Base-by-base conservation (phyloP, 768 basidiomycete species). In the Russula vinacea region DNA sequence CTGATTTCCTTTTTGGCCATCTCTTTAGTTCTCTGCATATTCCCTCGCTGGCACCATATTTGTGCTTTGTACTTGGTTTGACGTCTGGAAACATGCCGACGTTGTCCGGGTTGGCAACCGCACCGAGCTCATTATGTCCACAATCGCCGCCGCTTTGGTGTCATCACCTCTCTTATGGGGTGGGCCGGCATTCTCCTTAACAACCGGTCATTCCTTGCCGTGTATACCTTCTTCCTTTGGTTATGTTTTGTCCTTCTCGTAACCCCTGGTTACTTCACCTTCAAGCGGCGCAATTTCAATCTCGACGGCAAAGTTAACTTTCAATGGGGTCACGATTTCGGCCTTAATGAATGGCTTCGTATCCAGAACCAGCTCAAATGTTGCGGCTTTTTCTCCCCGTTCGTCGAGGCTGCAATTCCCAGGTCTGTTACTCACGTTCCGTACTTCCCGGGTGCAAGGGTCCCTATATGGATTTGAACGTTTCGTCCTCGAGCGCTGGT, bases 181-280 rank as follows among this genome's bases (percentile, higher is more conserved):
- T 90, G 86, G 82, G 80, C 89, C 26, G 90, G 90, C 35, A 84
- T 92, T 72, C 77, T 93, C 32, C 83, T 92, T 71, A 93, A 93
- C 80, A 90, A 90, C 73, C 89, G 90, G 64, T 77, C 83, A 45
- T 92, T 93, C 81, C 82, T 92, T 67, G 89, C 89, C 44, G 73
- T 87, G 57, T 92, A 90, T 77, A 81, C 79, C 24, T 74, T 90
- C 74, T 73, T 88, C 45, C 81, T 88, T 52, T 93, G 90, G 90
- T 76, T 87, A 70, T 83, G 81, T 62, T 87, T 92, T 73, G 84
- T 78, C 16, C 76, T 90, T 60, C 80, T 92, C 72, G 80, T 90
- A 72, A 77, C 82, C 0, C 90, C 90, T 0, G 90, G 90, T 0
- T 93, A 93, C 75, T 74, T 88, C 71, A 84, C 88, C 44, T 93